Base-by-base conservation (phyloP, 2,329 filamentous ascomycete species). In the Alternaria ethzedia region DNA sequence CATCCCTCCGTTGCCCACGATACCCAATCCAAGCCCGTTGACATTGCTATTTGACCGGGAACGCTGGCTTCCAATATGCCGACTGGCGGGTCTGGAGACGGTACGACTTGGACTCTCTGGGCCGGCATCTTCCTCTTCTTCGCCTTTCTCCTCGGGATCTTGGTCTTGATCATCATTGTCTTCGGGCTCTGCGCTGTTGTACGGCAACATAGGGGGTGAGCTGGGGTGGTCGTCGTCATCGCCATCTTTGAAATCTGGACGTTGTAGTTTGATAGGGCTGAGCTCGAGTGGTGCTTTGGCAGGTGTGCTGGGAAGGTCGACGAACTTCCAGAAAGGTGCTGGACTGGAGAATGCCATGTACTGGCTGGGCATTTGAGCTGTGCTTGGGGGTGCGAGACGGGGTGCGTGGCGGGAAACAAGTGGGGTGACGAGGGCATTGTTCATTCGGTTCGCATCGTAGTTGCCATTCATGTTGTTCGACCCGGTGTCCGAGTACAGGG, bases 321-420 rank as follows among this genome's bases (percentile, higher is more conserved):
- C 89, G 79, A 92, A 96, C 78, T 92, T 94, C 93, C 93, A 96
- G 79, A 96, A 96, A 0, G 92, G 92, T 1, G 93, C 93, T 0
- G 93, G 93, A 30, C 91, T 94, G 70, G 90, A 93, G 49, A 93
- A 94, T 32, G 92, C 91, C 87, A 95, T 93, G 78, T 93, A 92
- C 74, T 94, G 91, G 75, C 91, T 94, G 10, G 93, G 93, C 59
- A 92, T 86, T 75, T 94, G 91, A 6, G 91, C 89, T 6, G 92
- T 95, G 73, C 91, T 94, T 0, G 92, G 92, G 28, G 93, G 93
- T 1, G 90, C 91, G 44, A 95, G 85, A 70, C 87, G 88, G 28
- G 92, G 92, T 65, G 92, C 88, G 64, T 93, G 89, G 54, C 90
- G 87, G 47, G 89, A 89, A 8, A 92, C 91, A 9, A 91, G 90